A percentile compares a stretch with the other conserved stretches of the same genome.
Conservation (phyloP, 768 basidiomycete genomes). For the Phlegmacium glaucopus region DNA sequence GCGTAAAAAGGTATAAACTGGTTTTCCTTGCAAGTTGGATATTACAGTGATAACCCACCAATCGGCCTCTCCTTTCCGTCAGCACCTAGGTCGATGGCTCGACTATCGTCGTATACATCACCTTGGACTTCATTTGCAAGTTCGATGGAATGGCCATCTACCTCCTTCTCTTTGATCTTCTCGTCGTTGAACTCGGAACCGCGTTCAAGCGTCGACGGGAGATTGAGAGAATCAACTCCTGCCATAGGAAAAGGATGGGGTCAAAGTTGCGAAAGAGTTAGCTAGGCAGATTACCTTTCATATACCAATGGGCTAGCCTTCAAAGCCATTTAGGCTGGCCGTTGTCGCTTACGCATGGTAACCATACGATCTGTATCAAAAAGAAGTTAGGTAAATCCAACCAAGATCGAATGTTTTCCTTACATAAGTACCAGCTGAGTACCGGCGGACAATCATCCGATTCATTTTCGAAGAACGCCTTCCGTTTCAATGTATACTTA, state of each 20-base stretch:
- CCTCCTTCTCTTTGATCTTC: conserved; percentile 20
- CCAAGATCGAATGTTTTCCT: too few species aligned
- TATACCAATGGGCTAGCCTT: too few species aligned
- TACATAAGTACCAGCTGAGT: too few species aligned
- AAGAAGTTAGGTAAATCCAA: too few species aligned
- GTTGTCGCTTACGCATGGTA: too few species aligned
- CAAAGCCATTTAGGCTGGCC: too few species aligned
- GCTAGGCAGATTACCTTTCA: too few species aligned
- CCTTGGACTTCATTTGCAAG: conserved; percentile 16
- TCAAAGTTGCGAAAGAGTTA: neutral
- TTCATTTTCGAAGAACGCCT: too few species aligned
- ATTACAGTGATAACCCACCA: conserved; percentile 21
- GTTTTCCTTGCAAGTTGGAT: neutral
- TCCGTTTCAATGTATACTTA: too few species aligned
- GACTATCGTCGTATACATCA: conserved; percentile 28
- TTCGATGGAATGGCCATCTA: conserved; percentile 8
- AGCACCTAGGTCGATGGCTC: conserved; percentile 40
- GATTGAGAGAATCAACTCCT: conserved; percentile 7
- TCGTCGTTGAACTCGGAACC: conserved; percentile 20
- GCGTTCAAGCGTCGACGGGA: conserved; percentile 4
- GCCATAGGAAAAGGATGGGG: conserved; percentile 8
- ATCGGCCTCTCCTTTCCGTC: conserved; percentile 50
- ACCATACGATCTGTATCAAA: too few species aligned
- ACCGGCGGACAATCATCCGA: too few species aligned
- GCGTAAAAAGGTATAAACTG: neutral